Evolutionary conservation across 192 early-diverging fungal genomes (phyloP), one percentile per base, ranked within the genome.

Genomic region (Coemansia sp.): DNA sequence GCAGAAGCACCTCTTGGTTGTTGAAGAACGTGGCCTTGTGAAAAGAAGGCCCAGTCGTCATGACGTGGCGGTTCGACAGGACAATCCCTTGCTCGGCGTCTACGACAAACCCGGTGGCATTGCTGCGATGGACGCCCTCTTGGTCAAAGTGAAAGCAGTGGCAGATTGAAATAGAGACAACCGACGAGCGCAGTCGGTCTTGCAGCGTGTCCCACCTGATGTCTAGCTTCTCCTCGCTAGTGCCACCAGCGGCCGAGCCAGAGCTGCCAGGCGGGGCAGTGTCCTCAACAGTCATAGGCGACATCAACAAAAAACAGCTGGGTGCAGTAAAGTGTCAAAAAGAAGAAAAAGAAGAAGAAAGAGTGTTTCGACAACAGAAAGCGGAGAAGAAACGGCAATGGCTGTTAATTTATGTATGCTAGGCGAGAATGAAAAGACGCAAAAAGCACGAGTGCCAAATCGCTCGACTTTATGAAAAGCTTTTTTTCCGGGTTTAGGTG

Each of bases 31-130:
- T 78, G 20, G 86, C 90, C 68, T 89, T 85, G 37, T 85, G 88
- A 57, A 85, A 83, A 59, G 86, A 85, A 2, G 91, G 91, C 0
- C 86, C 89, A 5, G 88, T 71, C 3, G 79, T 84, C 35, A 91
- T 86, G 34, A 92, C 90, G 63, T 92, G 91, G 16, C 89, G 74
- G 76, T 92, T 92, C 1, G 91, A 86, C 16, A 92, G 60, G 23
- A 92, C 83, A 6, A 92, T 83, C 1, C 91, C 91, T 14, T 68
- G 74, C 43, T 86, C 58, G 8, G 86, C 86, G 66, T 92, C 90
- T 11, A 92, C 91, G 2, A 92, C 73, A 69, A 91, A 91, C 2
- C 91, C 91, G 5, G 91, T 88, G 11, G 88, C 91, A 21, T 46
- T 24, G 39, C 13, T 38, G 34, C 24, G 11, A 0, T 11, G 8